Percentiles rank a stretch among this genome's conserved stretches.
Conservation (phyloP, 2,329 filamentous ascomycete species). For the Phyllosticta citrichinensis region DNA sequence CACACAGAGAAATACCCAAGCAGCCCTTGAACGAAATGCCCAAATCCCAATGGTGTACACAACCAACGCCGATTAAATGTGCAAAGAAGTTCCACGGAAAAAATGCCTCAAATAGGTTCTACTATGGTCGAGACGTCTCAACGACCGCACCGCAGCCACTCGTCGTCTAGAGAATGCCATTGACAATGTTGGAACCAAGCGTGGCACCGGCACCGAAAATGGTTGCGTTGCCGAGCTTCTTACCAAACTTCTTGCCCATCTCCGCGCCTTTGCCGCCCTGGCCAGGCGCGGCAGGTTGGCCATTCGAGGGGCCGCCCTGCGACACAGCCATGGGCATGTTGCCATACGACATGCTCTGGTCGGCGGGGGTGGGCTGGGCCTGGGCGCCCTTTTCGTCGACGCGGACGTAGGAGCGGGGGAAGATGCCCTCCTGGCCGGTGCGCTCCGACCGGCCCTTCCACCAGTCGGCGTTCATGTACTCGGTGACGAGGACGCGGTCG, state of each 20-base stretch:
- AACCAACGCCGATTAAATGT: too few relatives aligned
- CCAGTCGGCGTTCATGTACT: constrained; percentile 96
- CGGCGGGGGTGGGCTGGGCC: constrained; percentile 30
- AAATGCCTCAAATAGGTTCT: too few relatives aligned
- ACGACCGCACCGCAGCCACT: neutral
- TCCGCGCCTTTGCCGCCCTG: constrained; percentile 55
- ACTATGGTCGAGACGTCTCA: too few relatives aligned
- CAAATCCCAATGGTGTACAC: too few relatives aligned
- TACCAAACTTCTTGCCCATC: constrained; percentile 88
- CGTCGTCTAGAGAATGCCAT: constrained; percentile 67
- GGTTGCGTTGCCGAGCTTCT: constrained; percentile 78
- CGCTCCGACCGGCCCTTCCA: constrained; percentile 83
- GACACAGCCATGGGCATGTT: constrained; percentile 69
- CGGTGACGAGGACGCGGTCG: constrained; percentile 68
- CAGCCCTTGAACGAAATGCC: too few relatives aligned
- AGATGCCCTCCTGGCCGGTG: constrained; percentile 81
- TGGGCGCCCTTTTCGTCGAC: constrained; percentile 54
- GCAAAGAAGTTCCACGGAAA: too few relatives aligned
- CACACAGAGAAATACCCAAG: too few relatives aligned
- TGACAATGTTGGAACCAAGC: constrained; percentile 81
- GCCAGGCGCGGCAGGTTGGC: constrained; percentile 12
- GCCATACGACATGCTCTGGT: constrained; percentile 55
- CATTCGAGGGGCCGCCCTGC: constrained; percentile 37
- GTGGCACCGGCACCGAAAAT: constrained; percentile 92
- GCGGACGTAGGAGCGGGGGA: constrained; percentile 81